These are phyloP conservation scores for Metschnikowia lochheadii DNA, from an alignment of 805 yeast species.

Conservation along the genomic window DNA sequence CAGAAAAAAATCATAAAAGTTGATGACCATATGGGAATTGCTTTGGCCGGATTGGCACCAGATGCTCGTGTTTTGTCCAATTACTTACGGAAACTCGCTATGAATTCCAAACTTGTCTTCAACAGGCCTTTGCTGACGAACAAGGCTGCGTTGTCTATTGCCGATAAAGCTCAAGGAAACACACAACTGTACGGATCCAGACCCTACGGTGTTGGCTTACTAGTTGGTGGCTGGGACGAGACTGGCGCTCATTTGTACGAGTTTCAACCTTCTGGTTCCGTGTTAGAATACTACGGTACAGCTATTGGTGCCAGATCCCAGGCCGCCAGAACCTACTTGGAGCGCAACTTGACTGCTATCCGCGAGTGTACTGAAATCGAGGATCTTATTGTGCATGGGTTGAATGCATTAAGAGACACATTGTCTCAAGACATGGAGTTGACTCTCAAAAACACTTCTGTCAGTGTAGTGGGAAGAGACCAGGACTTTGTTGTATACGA, in stretches of 20 bases:
- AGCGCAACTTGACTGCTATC: constrained; percentile 73
- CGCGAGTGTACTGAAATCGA: constrained; percentile 56
- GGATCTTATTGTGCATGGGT: constrained; percentile 77
- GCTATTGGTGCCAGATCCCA: constrained; percentile 99
- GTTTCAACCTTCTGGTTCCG: constrained; percentile 94
- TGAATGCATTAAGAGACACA: constrained; percentile 89
- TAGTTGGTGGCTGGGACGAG: constrained; percentile 88
- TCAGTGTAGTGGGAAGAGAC: constrained; percentile 88
- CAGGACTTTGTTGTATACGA: constrained; percentile 73
- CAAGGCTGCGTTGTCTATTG: constrained; percentile 79
- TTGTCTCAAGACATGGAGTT: constrained; percentile 91
- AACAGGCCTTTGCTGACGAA: constrained; percentile 81
- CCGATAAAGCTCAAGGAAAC: constrained; percentile 95
- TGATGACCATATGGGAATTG: constrained; percentile 92
- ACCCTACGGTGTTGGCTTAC: constrained; percentile 96
- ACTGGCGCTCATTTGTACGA: constrained; percentile 92
- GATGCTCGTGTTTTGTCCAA: constrained; percentile 94
- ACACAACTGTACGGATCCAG: constrained; percentile 95
- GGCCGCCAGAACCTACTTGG: constrained; percentile 95
- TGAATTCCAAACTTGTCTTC: constrained; percentile 79
- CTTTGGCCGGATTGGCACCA: constrained; percentile 96
- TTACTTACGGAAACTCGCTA: constrained; percentile 84
- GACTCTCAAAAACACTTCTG: constrained; percentile 76
- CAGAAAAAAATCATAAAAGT: constrained; percentile 90
- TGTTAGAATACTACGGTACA: constrained; percentile 84